Evolutionary conservation across 306 rosid species (phyloP).

Genomic region (Quillaja saponaria): DNA sequence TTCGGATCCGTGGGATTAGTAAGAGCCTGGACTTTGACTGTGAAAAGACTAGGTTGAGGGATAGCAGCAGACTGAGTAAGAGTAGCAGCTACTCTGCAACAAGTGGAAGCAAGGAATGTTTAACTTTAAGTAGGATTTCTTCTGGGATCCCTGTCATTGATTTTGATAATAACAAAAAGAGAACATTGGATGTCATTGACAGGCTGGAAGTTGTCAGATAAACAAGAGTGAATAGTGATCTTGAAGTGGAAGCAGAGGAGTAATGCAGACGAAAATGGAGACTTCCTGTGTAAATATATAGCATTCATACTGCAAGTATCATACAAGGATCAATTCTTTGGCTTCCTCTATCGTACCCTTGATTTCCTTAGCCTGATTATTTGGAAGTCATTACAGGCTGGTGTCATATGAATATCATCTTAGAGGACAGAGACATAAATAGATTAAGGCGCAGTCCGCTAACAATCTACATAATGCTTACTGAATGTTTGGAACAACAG

Average conservation of each 20-base stretch:
- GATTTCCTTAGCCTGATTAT: constrained; percentile 26
- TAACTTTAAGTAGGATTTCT: constrained; percentile 42
- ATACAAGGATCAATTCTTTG: constrained; percentile 21
- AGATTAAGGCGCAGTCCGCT: too few relatives aligned
- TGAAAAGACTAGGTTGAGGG: constrained; percentile 31
- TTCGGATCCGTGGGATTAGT: constrained; percentile 45
- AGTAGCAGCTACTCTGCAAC: constrained; percentile 60
- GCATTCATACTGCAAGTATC: constrained; percentile 30
- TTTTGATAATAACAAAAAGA: constrained; percentile 53
- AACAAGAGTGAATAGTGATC: not conserved
- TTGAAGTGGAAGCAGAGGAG: constrained; percentile 13
- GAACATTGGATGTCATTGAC: constrained; percentile 72
- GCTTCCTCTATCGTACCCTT: constrained; percentile 23
- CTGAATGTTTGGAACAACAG: too few relatives aligned
- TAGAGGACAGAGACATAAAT: too few relatives aligned
- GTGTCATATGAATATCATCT: constrained; percentile 26
- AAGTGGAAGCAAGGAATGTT: constrained; percentile 44
- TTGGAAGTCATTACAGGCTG: constrained; percentile 23
- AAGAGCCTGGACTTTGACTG: constrained; percentile 66
- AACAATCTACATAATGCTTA: too few relatives aligned
- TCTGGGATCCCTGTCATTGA: constrained; percentile 57
- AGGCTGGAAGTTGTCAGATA: constrained; percentile 53
- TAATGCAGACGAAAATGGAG: constrained; percentile 6
- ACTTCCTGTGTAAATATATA: constrained; percentile 37
- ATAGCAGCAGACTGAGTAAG: constrained; percentile 42